Evolutionary conservation across 306 rosid species (phyloP), one percentile per base, ranked within the genome.

Genomic region (Rubus parviflorus): DNA sequence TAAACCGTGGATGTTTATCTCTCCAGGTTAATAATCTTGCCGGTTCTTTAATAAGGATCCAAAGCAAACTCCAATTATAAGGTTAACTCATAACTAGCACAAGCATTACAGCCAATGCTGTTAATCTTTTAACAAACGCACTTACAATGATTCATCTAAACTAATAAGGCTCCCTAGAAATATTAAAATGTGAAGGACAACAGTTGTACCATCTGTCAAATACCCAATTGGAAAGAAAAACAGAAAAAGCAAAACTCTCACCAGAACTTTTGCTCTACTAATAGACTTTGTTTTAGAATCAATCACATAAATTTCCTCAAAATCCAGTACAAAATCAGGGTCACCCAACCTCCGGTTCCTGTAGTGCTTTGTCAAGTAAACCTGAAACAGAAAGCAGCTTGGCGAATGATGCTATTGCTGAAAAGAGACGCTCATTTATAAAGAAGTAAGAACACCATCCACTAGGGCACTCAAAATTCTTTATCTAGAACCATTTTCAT

Each of bases 281-380:
- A 94, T 90, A 47, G 98, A 94, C 84, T 92, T 94, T 48, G 95
- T 86, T 77, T 83, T 92, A 79, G 98, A 94, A 81, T 94, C 95
- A 69, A 94, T 88, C 7, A 92, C 87, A 76, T 94, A 94, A 74
- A 92, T 92, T 87, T 94, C 97, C 85, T 94, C 98, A 12, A 94
- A 94, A 79, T 94, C 98, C 57, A 94, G 86, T 77, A 94, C 90
- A 68, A 94, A 94, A 76, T 94, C 98, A 0, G 92, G 92, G 73
- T 92, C 98, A 20, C 88, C 86, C 72, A 81, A 53, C 80, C 96
- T 86, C 73, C 97, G 83, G 77, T 94, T 94, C 80, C 87, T 86
- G 87, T 87, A 94, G 86, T 94, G 95, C 83, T 94, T 94, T 22
- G 94, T 94, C 93, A 94, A 84, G 87, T 81, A 94, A 22, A 85